Conservation (phyloP, 2,329 filamentous ascomycete genomes). For the Microcera coccophila region DNA sequence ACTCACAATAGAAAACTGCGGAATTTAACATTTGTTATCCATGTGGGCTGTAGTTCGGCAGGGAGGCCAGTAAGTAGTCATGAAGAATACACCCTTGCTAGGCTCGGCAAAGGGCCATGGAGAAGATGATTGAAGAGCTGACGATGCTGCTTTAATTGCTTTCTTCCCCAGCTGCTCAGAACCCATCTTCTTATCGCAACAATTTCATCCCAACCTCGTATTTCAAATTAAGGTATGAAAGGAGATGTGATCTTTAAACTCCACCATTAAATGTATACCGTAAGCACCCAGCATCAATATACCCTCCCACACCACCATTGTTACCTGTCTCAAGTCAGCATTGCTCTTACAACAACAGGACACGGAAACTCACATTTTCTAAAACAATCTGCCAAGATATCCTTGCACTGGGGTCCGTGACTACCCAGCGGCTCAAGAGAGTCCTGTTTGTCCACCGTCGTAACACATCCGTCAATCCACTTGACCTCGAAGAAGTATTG, state of each 20-base stretch:
- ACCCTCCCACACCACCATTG: not conserved
- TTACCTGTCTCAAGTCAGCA: not conserved
- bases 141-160: no score
- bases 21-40: no score
- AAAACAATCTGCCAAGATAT: not conserved
- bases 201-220: no score
- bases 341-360: not conserved
- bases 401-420: not conserved
- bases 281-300: not conserved
- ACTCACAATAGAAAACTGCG: no score
- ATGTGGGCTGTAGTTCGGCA: no score
- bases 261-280: not conserved
- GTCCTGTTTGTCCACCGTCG: not conserved
- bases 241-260: not conserved
- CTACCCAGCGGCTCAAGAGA: not conserved
- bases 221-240: no score
- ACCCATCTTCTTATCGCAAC: no score
- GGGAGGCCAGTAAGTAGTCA: no score
- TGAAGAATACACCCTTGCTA: no score
- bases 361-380: not conserved
- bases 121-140: no score
- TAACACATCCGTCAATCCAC: not conserved
- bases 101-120: no score
- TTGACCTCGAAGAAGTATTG: not conserved
- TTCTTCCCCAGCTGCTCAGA: no score